phyloP scores from a whole-genome alignment of 768 basidiomycete species.

The Russula earlei region DNA sequence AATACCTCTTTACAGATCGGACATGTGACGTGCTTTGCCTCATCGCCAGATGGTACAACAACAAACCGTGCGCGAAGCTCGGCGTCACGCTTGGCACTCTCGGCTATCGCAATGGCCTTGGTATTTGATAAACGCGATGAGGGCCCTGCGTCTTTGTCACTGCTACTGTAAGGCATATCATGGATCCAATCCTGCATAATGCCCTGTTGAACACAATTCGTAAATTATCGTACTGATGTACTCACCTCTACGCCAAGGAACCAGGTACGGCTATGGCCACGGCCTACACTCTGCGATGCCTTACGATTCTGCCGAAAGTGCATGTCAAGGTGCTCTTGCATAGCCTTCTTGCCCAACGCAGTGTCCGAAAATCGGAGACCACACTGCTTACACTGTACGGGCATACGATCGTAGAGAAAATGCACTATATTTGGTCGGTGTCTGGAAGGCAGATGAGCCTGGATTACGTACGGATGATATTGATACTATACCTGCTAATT shows the following conservation, averaged over 20 bases:
- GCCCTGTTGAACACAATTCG: not conserved
- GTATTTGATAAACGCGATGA: constrained; percentile 40
- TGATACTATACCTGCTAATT: constrained; percentile 47
- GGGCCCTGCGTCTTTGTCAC: constrained; percentile 61
- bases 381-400: constrained; percentile 89
- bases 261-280: constrained; percentile 89
- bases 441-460: constrained; percentile 28
- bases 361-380: constrained; percentile 78
- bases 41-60: constrained; percentile 83
- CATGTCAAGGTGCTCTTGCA: constrained; percentile 91
- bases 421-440: constrained; percentile 50
- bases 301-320: constrained; percentile 92
- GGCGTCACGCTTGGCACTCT: constrained; percentile 63
- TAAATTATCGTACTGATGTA: constrained; percentile 9
- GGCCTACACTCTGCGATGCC: constrained; percentile 63
- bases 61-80: constrained; percentile 72
- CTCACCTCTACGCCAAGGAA: constrained; percentile 74
- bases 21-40: constrained; percentile 75
- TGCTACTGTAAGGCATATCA: constrained; percentile 47
- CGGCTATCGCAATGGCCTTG: constrained; percentile 52
- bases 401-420: constrained; percentile 65
- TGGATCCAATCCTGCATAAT: constrained; percentile 75
- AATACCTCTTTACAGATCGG: constrained; percentile 94
- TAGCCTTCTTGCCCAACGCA: constrained; percentile 55
- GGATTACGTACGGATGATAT: not conserved